Conservation (phyloP, 2,329 filamentous ascomycete genomes). For the Emergomyces pasteurianus region DNA sequence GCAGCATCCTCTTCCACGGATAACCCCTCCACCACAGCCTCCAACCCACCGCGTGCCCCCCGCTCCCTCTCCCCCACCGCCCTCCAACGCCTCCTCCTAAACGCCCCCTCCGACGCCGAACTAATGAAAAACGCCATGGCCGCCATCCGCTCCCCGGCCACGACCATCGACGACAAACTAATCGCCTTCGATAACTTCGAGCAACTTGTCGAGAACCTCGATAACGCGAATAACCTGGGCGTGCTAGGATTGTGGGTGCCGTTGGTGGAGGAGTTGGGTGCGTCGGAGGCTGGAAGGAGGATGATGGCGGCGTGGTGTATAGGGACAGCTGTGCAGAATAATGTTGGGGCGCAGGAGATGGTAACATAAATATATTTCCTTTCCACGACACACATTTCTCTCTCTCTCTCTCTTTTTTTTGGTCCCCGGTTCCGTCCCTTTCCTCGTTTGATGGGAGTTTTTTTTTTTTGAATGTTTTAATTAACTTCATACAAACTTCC, state of each 20-base stretch:
- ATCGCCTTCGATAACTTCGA: constrained; percentile 91
- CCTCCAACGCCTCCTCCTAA: constrained; percentile 31
- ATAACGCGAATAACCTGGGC: constrained; percentile 93
- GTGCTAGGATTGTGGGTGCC: constrained; percentile 70
- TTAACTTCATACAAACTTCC: not conserved
- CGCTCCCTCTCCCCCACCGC: constrained; percentile 15
- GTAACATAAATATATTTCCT: no score
- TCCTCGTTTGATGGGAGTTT: constrained; percentile 1
- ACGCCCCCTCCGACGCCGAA: constrained; percentile 79
- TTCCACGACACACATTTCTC: constrained; percentile 15
- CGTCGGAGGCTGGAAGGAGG: constrained; percentile 59
- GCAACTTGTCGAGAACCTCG: constrained; percentile 79
- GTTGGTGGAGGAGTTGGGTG: constrained; percentile 56
- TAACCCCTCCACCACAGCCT: constrained; percentile 23
- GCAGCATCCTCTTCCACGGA: constrained; percentile 6
- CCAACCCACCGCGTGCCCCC: constrained; percentile 9
- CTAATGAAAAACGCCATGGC: constrained; percentile 80
- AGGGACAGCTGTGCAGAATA: constrained; percentile 94
- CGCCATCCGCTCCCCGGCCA: constrained; percentile 54
- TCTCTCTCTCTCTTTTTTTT: no score
- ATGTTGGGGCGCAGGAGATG: constrained; percentile 70
- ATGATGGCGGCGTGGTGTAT: constrained; percentile 89
- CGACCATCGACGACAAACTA: constrained; percentile 62
- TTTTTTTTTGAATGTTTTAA: not conserved
- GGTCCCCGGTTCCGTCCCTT: constrained; percentile 17